Percentiles rank a stretch among this genome's conserved stretches.
Evolutionary conservation across 1,284 basidiomycete genomes (phyloP).

Genomic region (Cutaneotrichosporon daszewskae): DNA sequence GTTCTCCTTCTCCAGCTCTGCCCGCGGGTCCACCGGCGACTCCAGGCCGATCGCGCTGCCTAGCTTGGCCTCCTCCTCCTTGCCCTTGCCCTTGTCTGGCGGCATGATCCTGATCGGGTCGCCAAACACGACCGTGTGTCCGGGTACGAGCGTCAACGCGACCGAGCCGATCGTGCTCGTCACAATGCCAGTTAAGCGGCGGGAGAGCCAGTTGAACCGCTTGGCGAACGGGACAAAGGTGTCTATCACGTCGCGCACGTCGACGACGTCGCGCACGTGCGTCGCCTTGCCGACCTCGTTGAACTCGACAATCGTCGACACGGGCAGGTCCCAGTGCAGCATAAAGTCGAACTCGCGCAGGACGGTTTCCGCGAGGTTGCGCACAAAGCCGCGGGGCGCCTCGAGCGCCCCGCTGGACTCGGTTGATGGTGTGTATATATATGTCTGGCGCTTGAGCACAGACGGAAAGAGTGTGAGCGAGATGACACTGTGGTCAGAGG

Average conservation of each 20-base stretch:
- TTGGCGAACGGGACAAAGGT: constrained; percentile 45
- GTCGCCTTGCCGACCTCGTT: constrained; percentile 46
- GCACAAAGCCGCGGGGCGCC: constrained; percentile 15
- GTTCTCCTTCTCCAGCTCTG: constrained; percentile 2
- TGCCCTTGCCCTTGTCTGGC: neutral
- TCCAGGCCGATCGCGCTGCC: neutral
- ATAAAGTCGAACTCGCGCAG: constrained; percentile 30
- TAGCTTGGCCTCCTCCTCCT: neutral
- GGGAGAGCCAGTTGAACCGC: constrained; percentile 29
- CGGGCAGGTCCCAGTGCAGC: constrained; percentile 37
- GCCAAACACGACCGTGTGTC: constrained; percentile 12
- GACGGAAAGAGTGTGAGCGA: constrained; percentile 34
- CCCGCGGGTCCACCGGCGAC: neutral
- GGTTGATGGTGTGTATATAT: neutral
- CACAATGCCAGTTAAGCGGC: constrained; percentile 30
- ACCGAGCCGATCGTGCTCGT: constrained; percentile 25
- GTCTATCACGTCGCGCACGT: constrained; percentile 41
- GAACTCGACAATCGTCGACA: constrained; percentile 44
- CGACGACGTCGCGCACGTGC: constrained; percentile 41
- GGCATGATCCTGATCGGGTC: constrained; percentile 4
- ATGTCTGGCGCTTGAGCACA: constrained; percentile 14
- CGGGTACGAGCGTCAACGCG: constrained; percentile 18
- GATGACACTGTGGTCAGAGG: constrained; percentile 27
- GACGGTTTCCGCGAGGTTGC: constrained; percentile 19
- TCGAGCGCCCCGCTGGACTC: neutral